Evolutionary conservation across 306 rosid species (phyloP), one percentile per base, ranked within the genome.

Genomic region (Corylus heterophylla): DNA sequence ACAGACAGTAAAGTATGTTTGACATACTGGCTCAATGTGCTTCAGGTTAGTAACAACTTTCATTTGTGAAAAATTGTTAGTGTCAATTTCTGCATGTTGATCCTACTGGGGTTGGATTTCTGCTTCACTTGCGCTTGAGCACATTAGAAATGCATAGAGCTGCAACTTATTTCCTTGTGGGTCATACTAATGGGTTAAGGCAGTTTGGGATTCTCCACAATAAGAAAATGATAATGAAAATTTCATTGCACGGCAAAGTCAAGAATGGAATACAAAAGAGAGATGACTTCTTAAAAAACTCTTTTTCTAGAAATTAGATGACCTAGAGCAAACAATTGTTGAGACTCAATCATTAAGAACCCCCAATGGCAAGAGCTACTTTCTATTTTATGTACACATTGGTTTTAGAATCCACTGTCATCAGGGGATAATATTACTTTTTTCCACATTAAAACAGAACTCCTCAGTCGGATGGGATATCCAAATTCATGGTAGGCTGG

Each of bases 11-110:
- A 70, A 92, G 90, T 90, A 67, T 91, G 93, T 75, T 64, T 94
- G 74, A 94, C 98, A 62, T 94, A 94, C 88, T 94, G 98, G 98
- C 92, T 94, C 76, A 92, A 94, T 74, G 69, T 89, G 81, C 98
- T 94, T 83, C 98, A 94, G 97, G 98, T 92, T 76, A 50, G 88
- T 78, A 69, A 52, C 55, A 76, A 10, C 58, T 76, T 11, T 44
- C 47, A 47, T 59, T 37, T 52, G 12, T n/a, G 22, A 73, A n/a
- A 5, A 12, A 4, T 51, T 29, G 27, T 31, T 18, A 31, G 29
- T 64, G 10, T 35, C 42, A 14, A 10, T 67, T 67, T 67, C 25
- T 18, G 27, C 29, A 42, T 67, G 14, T 67, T 17, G 50, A n/a
- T 42, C 29, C 29, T 39, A 2, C 27, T 66, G 11, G 4, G 12